Conservation (phyloP, 73 alveolate genomes). For the Paramecium primaurelia region DNA sequence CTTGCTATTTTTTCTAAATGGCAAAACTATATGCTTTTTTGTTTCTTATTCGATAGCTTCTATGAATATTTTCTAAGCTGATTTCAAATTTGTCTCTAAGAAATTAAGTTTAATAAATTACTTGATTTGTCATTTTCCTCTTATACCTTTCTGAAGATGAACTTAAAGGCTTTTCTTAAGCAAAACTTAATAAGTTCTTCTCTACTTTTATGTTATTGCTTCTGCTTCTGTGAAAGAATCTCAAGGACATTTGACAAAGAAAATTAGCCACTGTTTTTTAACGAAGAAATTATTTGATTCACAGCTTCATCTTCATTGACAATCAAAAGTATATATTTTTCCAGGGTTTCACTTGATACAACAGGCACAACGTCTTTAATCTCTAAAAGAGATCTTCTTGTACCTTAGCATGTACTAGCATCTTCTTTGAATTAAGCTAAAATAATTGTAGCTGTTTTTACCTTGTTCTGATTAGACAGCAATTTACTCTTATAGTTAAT, state of each 20-base stretch:
- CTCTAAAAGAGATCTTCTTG: neutral
- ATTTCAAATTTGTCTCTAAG: slow-evolving; percentile 9
- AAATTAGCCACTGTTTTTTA: neutral
- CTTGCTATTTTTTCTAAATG: neutral
- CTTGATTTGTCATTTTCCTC: neutral
- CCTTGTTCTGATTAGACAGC: neutral
- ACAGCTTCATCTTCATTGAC: neutral
- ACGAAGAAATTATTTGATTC: neutral
- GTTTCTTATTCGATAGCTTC: neutral
- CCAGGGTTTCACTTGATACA: neutral
- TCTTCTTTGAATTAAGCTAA: neutral
- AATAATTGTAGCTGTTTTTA: neutral
- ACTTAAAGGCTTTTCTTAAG: neutral
- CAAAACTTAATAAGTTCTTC: slow-evolving; percentile 1
- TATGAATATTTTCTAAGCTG: neutral
- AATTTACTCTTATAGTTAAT: neutral
- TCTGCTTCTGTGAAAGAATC: neutral
- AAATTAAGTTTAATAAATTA: neutral
- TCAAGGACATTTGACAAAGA: neutral
- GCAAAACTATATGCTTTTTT: neutral
- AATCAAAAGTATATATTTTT: neutral
- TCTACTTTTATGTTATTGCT: neutral
- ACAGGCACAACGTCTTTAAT: neutral
- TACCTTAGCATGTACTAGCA: neutral
- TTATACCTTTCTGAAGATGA: neutral